These are phyloP conservation scores for Cyphellophora attinorum DNA, from an alignment of 2,329 filamentous ascomycete species.

Conservation along the genomic window DNA sequence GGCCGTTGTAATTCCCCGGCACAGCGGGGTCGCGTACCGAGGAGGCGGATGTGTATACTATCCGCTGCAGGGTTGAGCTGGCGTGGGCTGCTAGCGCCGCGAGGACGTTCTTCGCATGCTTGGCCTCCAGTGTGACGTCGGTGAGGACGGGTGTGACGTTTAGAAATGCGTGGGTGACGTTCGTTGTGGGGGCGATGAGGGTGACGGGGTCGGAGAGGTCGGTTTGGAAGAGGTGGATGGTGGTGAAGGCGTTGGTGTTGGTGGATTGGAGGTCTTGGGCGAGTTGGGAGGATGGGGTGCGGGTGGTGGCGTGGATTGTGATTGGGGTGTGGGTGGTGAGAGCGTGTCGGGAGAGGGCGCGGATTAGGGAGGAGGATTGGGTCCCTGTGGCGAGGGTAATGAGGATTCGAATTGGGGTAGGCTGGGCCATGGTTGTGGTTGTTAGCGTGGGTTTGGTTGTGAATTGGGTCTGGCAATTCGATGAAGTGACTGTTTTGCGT, in stretches of 20 bases:
- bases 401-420: no score
- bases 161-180: slow-evolving; percentile 5
- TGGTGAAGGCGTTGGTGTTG: slow-evolving; percentile 19
- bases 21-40: slow-evolving; percentile 3
- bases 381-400: background rate
- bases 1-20: slow-evolving; percentile 1
- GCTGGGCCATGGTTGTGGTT: no score
- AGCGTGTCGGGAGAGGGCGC: background rate
- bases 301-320: slow-evolving; percentile 50
- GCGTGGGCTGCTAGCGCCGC: slow-evolving; percentile 2
- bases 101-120: slow-evolving; percentile 5
- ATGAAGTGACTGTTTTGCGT: no score
- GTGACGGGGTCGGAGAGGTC: slow-evolving; percentile 38
- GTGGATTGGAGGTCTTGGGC: slow-evolving; percentile 41
- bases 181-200: slow-evolving; percentile 2
- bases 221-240: slow-evolving; percentile 46
- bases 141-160: slow-evolving; percentile 6
- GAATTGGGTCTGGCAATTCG: no score
- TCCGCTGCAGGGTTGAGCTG: slow-evolving; percentile 2
- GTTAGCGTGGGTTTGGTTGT: no score
- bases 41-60: slow-evolving; percentile 6
- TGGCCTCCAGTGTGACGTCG: slow-evolving; percentile 4
- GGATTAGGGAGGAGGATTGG: background rate
- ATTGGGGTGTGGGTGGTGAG: slow-evolving; percentile 19
- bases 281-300: slow-evolving; percentile 35